phyloP scores from a whole-genome alignment of 257 asterid species.

The Nicotiana noctiflora region DNA sequence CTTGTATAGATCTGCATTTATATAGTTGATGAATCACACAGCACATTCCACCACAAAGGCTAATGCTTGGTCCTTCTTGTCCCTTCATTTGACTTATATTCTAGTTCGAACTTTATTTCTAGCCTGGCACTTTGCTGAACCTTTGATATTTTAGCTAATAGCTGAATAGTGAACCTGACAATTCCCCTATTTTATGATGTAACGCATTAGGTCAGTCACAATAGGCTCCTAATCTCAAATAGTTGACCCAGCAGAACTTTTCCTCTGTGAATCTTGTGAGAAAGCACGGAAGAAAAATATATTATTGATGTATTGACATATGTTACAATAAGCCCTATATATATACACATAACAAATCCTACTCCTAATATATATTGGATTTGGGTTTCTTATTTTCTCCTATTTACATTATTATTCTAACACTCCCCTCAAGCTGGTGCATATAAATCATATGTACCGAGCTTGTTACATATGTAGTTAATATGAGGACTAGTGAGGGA shows the following conservation, averaged over 20 bases:
- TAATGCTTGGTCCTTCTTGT: background rate
- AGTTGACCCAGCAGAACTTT: background rate
- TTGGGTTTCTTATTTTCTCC: too few species aligned
- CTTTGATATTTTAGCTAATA: background rate
- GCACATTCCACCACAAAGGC: background rate
- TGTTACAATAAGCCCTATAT: too few species aligned
- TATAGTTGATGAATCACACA: background rate
- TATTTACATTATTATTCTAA: too few species aligned
- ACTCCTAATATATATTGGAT: too few species aligned
- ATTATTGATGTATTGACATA: too few species aligned
- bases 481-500: too few species aligned
- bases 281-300: too few species aligned
- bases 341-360: too few species aligned
- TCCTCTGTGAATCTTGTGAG: background rate
- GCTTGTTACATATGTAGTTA: too few species aligned
- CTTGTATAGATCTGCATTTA: background rate
- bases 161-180: background rate
- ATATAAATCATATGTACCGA: too few species aligned
- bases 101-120: background rate
- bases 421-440: too few species aligned
- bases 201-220: background rate
- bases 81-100: background rate
- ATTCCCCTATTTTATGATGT: background rate
- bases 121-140: background rate
- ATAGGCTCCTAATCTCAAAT: conserved; percentile 1